Evolutionary conservation across 2,329 filamentous ascomycete species (phyloP), one percentile per base, ranked within the genome.

Genomic region (Ascochyta koolunga): DNA sequence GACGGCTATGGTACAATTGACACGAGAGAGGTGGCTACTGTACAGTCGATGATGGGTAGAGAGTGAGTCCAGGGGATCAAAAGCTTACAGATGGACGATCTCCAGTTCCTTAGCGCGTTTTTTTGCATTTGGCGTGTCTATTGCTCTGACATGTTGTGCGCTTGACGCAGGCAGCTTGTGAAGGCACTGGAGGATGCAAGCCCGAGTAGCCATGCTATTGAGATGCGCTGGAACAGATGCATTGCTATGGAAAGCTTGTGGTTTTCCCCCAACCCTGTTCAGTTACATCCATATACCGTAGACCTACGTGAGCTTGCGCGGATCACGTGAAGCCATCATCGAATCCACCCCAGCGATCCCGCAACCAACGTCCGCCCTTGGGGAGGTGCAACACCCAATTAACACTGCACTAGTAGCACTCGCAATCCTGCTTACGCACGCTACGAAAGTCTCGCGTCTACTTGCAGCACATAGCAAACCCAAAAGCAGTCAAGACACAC

Each of bases 1-100:
- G 54, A 65, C 35, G 54, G 50, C 43, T 73, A 68, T 68, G 49
- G 54, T 68, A 68, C 69, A 71, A 60, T 56, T 47, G 60, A 57
- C 35, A 27, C 8, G 21, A 11, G 29, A 36, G 39, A 49, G 51
- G 49, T 54, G 51, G 51, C 45, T 49, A 45, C 24, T 35, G 45
- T 45, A 49, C 51, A 49, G 40, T 19, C 11, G 51, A 22, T 27
- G 51, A 54, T 54, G 51, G 51, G 51, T 29, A 38, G 40, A 54
- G 35, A 10, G 29, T 21, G 51, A 44, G 44, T 33, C 39, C 39
- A 33, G 39, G 39, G 35, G 29, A 13, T 19, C 31, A 39, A 54
- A 44, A 54, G 27, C 44, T 25, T 15, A 25, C 18, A 37, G 19
- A 46, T 37, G 50, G 42, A 43, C 38, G 33, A 27, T 53, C 41